Conservation (phyloP, 495 filamentous ascomycete genomes). For the Penicillium taxi region DNA sequence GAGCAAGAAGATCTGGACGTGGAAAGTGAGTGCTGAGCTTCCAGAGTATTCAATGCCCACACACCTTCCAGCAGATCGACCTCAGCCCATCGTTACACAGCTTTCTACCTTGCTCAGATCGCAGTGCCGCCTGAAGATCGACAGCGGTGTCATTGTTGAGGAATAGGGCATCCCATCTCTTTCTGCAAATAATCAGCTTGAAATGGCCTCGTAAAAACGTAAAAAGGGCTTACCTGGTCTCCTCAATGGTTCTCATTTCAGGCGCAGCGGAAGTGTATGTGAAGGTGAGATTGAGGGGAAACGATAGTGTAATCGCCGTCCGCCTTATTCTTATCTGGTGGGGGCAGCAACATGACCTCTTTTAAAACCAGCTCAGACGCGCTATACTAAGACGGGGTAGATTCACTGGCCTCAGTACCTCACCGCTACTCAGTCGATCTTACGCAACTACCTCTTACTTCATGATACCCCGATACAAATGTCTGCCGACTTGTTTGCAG, state of each 20-base stretch:
- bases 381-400: no score
- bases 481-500: slow-evolving; percentile 69
- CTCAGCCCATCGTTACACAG: slow-evolving; percentile 67
- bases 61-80: slow-evolving; percentile 90
- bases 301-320: slow-evolving; percentile 13
- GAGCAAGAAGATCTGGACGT: slow-evolving; percentile 64
- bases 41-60: slow-evolving; percentile 6
- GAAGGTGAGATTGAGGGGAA: slow-evolving; percentile 11
- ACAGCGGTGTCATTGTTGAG: slow-evolving; percentile 49
- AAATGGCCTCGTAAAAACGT: not conserved
- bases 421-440: not conserved
- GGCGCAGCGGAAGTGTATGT: slow-evolving; percentile 11
- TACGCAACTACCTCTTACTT: not conserved
- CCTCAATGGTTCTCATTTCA: slow-evolving; percentile 57
- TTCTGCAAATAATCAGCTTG: slow-evolving; percentile 22
- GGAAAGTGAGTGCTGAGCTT: slow-evolving; percentile 10
- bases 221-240: slow-evolving; percentile 44
- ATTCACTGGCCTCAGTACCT: not conserved
- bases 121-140: slow-evolving; percentile 60
- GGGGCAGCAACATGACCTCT: no score
- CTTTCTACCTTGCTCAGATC: slow-evolving; percentile 43
- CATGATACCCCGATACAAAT: slow-evolving; percentile 35
- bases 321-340: not conserved
- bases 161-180: slow-evolving; percentile 61
- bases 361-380: no score